phyloP scores from a whole-genome alignment of 2,329 filamentous ascomycete species.

The Albophoma yamanashiensis region DNA sequence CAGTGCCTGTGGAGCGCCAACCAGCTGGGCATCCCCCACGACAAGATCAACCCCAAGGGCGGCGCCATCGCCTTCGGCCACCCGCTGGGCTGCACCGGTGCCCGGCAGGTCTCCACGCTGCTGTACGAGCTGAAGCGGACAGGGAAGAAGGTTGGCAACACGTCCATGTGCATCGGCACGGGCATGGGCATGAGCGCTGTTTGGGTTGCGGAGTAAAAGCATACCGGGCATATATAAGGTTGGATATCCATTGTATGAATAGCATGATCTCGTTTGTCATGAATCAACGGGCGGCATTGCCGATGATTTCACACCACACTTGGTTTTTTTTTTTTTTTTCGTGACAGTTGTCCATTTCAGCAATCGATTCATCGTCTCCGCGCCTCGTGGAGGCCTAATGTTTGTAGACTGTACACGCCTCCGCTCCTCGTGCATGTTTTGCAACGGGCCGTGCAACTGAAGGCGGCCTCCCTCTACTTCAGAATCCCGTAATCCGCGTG shows the following conservation, averaged over 20 bases:
- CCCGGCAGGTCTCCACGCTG: conserved; percentile 84
- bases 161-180: conserved; percentile 93
- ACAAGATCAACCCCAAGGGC: conserved; percentile 96
- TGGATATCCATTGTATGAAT: conserved; percentile 13
- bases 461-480: not conserved
- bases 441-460: not conserved
- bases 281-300: not conserved
- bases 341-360: too few species aligned
- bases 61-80: conserved; percentile 95
- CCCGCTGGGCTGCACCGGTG: conserved; percentile 87
- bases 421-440: not conserved
- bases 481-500: conserved; percentile 29
- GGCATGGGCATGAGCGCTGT: conserved; percentile 97
- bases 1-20: conserved; percentile 92
- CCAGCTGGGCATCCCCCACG: conserved; percentile 68
- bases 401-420: not conserved
- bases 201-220: conserved; percentile 77
- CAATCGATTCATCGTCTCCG: too few species aligned
- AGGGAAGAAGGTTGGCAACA: conserved; percentile 77
- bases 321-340: too few species aligned
- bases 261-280: conserved; percentile 4
- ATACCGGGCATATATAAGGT: not conserved
- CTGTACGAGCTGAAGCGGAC: conserved; percentile 82
- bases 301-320: not conserved
- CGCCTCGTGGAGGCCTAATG: not conserved